Conservation (phyloP, 768 basidiomycete genomes). For the Tylopilus balloui region DNA sequence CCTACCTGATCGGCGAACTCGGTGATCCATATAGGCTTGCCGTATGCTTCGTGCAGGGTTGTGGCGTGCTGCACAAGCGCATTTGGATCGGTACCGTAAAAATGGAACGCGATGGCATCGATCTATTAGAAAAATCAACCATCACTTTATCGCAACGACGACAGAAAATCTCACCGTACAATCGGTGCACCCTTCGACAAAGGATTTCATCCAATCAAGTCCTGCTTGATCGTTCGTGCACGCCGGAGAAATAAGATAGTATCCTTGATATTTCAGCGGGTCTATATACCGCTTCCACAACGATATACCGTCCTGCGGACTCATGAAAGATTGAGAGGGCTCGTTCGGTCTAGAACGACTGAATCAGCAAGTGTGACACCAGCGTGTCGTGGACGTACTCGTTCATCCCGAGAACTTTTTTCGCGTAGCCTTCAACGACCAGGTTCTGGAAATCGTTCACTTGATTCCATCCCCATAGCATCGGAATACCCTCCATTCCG, state of each 20-base stretch:
- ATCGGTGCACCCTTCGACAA: conserved; percentile 47
- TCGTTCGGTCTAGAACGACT: conserved; percentile 58
- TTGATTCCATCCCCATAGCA: conserved; percentile 68
- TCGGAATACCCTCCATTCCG: conserved; percentile 57
- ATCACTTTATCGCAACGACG: neutral
- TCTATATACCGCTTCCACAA: conserved; percentile 65
- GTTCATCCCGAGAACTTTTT: conserved; percentile 63
- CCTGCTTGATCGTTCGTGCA: conserved; percentile 62
- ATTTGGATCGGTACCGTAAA: conserved; percentile 53
- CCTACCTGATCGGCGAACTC: conserved; percentile 69
- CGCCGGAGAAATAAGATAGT: conserved; percentile 63
- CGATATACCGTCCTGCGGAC: conserved; percentile 44
- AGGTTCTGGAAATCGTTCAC: conserved; percentile 41
- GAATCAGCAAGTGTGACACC: neutral
- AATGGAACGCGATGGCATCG: conserved; percentile 63
- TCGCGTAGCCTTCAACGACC: conserved; percentile 51
- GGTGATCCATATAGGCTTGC: conserved; percentile 51
- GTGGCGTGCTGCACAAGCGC: conserved; percentile 52
- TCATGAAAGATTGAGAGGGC: conserved; percentile 58
- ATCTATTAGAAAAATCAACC: conserved; percentile 38
- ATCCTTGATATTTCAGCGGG: conserved; percentile 56
- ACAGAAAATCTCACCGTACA: conserved; percentile 44
- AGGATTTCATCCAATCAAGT: conserved; percentile 60
- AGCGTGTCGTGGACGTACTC: conserved; percentile 49
- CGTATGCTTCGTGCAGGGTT: conserved; percentile 45